Evolutionary conservation across 2,329 filamentous ascomycete genomes (phyloP), one percentile per base, ranked within the genome.

Genomic region (Microsporum ferrugineum): DNA sequence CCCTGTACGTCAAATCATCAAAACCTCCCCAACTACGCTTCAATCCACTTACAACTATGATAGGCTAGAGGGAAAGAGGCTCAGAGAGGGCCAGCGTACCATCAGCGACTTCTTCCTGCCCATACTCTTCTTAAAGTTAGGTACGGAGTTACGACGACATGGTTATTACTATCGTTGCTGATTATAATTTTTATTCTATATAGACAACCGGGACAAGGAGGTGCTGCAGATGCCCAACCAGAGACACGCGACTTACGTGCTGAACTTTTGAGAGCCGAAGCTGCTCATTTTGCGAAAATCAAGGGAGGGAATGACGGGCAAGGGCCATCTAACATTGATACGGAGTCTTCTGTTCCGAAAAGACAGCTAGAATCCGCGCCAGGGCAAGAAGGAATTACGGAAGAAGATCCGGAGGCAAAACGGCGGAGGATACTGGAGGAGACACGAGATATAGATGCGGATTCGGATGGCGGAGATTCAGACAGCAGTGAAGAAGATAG

Each of bases 21-120:
- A 5, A 49, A 8, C 17, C 17, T 34, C 12, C 6, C 8, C 23
- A n/a, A 57, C 3, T n/a, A 57, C 47, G 6, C 58, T 59, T 62
- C 51, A 45, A 14, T 80, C 17, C 4, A 33, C 55, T 67, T 60
- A 58, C 45, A 14, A 51, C 69, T 61, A 29, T 61, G n/a, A 55
- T 65, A 91, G 88, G 91, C 92, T 47, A 85, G 87, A 72, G 94
- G 94, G 73, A 96, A 96, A 80, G 94, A 99, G 76, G 90, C 91
- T 69, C 87, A 91, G 63, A 88, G 91, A 70, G 94, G 94, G 56
- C 89, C 90, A 57, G 92, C 91, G 68, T 97, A 96, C 79, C 94
- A 99, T 73, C 92, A 97, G 76, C 88, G 94, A 68, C 87, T 97
- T 14, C 86, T 96, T 12, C 92, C 94, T 38, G 94, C 94, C 36